Base-by-base conservation (phyloP, 371 early-diverging fungal species). In the Rhizomucor miehei region DNA sequence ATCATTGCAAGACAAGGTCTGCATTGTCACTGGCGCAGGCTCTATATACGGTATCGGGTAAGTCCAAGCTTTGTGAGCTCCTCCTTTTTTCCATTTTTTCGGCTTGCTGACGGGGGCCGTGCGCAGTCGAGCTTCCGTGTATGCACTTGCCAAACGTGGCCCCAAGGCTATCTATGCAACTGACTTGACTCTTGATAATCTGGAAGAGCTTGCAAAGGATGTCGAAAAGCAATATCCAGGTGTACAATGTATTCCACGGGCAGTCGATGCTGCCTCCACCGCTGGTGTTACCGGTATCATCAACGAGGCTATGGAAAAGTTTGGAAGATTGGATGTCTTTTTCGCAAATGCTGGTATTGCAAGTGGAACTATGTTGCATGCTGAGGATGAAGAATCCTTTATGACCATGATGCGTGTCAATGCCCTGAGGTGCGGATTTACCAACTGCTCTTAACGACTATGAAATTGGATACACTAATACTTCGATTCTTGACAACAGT, bases 11-110 rank as follows among this genome's bases (percentile, higher is more conserved):
- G 70, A 67, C 52, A 73, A 75, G 43, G 69, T 80, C 1, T 80
- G 80, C 61, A 77, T 80, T 49, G 67, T 80, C 38, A 80, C 80
- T 14, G 80, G 80, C 16, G 80, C 80, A 14, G 73, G 76, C 13
- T 80, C 80, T 9, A 14, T 68, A 14, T 50, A 62, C 17, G 80
- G 80, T 44, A 80, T 80, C 52, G 80, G 80, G 80, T 77, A 75
- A 29, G 29, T 5, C 29, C 13, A 46, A 24, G n/a, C 24, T 20
- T 25, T 21, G 24, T 6, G n/a, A n/a, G n/a, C n/a, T n/a, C n/a
- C n/a, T n/a, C n/a, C n/a, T n/a, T n/a, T n/a, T n/a, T n/a, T n/a
- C n/a, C n/a, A n/a, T n/a, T n/a, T n/a, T n/a, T n/a, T n/a, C n/a
- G n/a, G n/a, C n/a, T n/a, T 44, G 16, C 12, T 52, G 21, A 36